Base-by-base conservation (phyloP, 441 rosid species). In the Corymbia calophylla region DNA sequence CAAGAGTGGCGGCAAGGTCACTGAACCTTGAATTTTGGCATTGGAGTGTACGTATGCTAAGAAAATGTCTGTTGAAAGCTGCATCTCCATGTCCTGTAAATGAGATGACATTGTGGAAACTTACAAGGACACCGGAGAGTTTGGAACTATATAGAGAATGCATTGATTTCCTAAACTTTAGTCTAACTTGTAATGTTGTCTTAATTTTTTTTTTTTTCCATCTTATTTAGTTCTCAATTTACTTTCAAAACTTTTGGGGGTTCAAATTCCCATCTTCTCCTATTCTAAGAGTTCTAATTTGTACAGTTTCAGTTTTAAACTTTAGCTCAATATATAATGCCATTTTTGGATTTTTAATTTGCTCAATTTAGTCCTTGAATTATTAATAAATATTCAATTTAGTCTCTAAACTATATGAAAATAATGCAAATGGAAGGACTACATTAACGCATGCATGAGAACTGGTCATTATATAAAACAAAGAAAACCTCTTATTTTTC, bases 361-460 rank as follows among this genome's bases (percentile, higher is more conserved):
- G 4, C 12, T 62, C 17, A 29, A 29, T 62, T 62, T 62, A 29
- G 3, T 29, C n/a, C 2, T 2, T 62, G n/a, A 62, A 13, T 29
- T 64, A 64, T 64, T 15, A 18, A 0, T 62, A 29, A 62, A 64
- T 64, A 5, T 64, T 64, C 19, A 64, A 64, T 29, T 64, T 15
- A 0, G 10, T 64, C 19, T 0, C 1, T 0, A 6, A 27, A 27
- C 4, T 25, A 0, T 60, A 13, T 60, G 66, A 60, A 60, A 13
- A 60, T 27, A 7, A 60, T n/a, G 6, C 31, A 60, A 12, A 60
- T 7, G 29, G 0, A 60, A 6, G 66, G 8, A 60, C 4, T 1
- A 1, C 66, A 27, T 60, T 27, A 39, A 39, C 60, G 29, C 2
- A 27, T 21, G 60, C 62, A 56, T 23, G 62, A 23, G 62, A 56